A percentile compares a stretch with the other conserved stretches of the same genome.
These are phyloP conservation scores for Lipomyces kockii DNA, from an alignment of 805 yeast species.

Conservation along the genomic window DNA sequence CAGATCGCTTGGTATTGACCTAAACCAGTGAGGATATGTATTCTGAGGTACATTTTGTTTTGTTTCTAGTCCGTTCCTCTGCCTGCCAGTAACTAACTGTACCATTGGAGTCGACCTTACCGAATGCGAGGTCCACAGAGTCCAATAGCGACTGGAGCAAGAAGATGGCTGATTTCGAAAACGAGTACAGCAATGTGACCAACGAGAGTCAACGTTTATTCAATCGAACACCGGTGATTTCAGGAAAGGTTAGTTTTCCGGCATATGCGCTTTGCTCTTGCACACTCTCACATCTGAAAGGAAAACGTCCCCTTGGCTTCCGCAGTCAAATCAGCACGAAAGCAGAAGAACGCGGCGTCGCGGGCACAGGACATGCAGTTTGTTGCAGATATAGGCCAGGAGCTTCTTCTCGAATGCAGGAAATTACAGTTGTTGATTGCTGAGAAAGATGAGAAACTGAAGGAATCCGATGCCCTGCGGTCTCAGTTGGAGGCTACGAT, in stretches of 20 bases:
- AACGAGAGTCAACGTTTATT: conserved; percentile 11
- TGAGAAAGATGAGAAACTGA: conserved; percentile 34
- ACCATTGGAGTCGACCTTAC: background rate
- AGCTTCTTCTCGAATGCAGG: conserved; percentile 45
- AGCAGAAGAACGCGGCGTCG: conserved; percentile 26
- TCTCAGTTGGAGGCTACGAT: conserved; percentile 35
- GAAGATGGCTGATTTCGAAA: conserved; percentile 10
- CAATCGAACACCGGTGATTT: background rate
- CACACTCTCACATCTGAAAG: background rate
- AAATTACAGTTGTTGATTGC: conserved; percentile 39
- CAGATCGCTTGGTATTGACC: background rate
- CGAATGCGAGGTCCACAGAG: background rate
- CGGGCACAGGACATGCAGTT: conserved; percentile 41
- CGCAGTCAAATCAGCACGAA: conserved; percentile 15
- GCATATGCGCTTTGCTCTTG: background rate
- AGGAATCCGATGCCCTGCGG: conserved; percentile 31
- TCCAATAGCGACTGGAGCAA: background rate
- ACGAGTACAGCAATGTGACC: conserved; percentile 11
- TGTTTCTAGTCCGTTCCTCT: background rate
- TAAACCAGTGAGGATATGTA: background rate
- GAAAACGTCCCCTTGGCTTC: conserved; percentile 14
- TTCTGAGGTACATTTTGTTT: background rate
- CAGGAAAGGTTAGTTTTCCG: conserved; percentile 7
- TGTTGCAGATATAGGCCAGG: conserved; percentile 44
- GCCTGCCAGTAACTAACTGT: background rate